Evolutionary conservation across 352 stramenopile genomes (phyloP).

Genomic region (Thalassiosira mediterranea): DNA sequence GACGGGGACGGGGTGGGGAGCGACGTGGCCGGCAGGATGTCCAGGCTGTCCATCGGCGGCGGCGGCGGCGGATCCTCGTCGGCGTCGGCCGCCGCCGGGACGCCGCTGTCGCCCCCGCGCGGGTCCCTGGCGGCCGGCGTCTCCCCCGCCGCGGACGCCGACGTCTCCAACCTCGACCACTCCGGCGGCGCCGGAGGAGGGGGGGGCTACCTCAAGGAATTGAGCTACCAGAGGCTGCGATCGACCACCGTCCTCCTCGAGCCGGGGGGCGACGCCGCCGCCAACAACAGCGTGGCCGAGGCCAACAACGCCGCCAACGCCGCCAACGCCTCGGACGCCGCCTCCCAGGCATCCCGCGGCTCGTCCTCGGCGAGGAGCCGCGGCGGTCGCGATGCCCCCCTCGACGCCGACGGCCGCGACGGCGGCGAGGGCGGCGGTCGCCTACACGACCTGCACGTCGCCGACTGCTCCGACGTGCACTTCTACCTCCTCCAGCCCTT

Average conservation of each 20-base stretch:
- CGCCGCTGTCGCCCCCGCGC: too few relatives aligned
- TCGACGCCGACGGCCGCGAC: conserved; percentile 24
- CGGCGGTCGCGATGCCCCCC: conserved; percentile 40
- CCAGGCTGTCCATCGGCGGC: conserved; percentile 60
- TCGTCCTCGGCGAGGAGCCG: too few relatives aligned
- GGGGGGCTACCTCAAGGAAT: conserved; percentile 72
- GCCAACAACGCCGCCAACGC: conserved; percentile 2
- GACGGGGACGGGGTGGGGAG: conserved; percentile 37
- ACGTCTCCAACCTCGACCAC: conserved; percentile 40
- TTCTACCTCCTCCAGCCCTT: conserved; percentile 94
- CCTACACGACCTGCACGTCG: conserved; percentile 85
- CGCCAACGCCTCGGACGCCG: too few relatives aligned
- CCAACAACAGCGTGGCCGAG: conserved; percentile 23
- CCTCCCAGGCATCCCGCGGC: too few relatives aligned
- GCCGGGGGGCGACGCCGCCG: too few relatives aligned
- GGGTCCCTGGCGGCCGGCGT: too few relatives aligned
- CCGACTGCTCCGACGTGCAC: conserved; percentile 92
- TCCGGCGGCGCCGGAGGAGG: too few relatives aligned
- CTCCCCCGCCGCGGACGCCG: conserved; percentile 31
- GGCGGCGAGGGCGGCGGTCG: conserved; percentile 33
- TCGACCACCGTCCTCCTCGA: conserved; percentile 78
- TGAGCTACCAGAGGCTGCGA: conserved; percentile 70
- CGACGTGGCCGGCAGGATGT: conserved; percentile 53
- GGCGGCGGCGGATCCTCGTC: too few relatives aligned
- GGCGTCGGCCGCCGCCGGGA: too few relatives aligned